A percentile compares a stretch with the other conserved stretches of the same genome.
Evolutionary conservation across 345 rosid species (phyloP).

Genomic region (Hibiscus trionum): DNA sequence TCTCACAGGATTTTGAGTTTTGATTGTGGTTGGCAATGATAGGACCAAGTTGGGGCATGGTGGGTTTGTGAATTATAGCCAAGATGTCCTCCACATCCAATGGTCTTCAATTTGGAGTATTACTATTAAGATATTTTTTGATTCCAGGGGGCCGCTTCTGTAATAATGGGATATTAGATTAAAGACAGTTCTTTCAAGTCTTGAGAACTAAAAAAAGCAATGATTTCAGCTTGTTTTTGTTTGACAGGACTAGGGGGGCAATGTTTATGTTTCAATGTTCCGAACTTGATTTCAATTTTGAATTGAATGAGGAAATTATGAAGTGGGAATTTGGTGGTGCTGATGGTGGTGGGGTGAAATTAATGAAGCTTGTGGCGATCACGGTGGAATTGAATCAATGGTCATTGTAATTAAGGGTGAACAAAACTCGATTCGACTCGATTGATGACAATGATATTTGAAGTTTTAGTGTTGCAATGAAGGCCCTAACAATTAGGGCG

Average conservation of each 20-base stretch:
- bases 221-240: not conserved
- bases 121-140: not conserved
- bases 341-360: not conserved
- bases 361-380: not conserved
- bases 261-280: not conserved
- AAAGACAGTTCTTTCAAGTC: not conserved
- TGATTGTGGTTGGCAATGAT: slow-evolving; percentile 14
- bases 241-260: not conserved
- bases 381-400: not conserved
- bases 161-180: slow-evolving; percentile 8
- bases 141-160: not conserved
- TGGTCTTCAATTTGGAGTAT: not conserved
- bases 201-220: not conserved
- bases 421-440: no score
- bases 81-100: slow-evolving; percentile 23
- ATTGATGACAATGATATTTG: not conserved
- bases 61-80: slow-evolving; percentile 23
- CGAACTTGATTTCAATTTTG: not conserved
- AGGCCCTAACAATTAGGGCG: not conserved
- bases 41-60: slow-evolving; percentile 25
- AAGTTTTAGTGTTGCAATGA: not conserved
- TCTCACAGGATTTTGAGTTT: slow-evolving; percentile 5
- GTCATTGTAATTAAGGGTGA: not conserved
- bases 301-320: not conserved
- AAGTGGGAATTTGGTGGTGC: not conserved